Conservation (phyloP, 2,329 filamentous ascomycete genomes). For the Xylaria sp. region DNA sequence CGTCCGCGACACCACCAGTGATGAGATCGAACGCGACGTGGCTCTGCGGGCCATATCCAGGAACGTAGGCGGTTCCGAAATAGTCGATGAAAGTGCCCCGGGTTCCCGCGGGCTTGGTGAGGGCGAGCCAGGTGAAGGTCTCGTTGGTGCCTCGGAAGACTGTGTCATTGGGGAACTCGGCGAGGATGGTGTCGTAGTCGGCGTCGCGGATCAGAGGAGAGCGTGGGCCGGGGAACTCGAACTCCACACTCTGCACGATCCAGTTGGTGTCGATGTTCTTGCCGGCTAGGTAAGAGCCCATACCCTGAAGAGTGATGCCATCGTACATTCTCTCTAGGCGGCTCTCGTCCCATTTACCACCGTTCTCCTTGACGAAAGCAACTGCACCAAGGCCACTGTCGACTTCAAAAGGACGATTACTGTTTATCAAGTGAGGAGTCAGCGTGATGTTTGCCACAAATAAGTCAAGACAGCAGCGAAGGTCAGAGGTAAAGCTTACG, state of each 20-base stretch:
- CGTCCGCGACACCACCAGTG: background rate
- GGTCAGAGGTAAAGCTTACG: background rate
- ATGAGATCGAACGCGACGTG: slow-evolving; percentile 9
- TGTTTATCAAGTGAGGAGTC: slow-evolving; percentile 5
- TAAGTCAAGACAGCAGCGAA: background rate
- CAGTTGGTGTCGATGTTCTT: slow-evolving; percentile 35
- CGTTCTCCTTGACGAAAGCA: slow-evolving; percentile 26
- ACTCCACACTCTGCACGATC: slow-evolving; percentile 32
- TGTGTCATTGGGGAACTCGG: slow-evolving; percentile 35
- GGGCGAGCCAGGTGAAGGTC: slow-evolving; percentile 37
- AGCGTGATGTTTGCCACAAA: background rate
- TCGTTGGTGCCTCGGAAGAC: slow-evolving; percentile 38
- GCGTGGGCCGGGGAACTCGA: slow-evolving; percentile 37
- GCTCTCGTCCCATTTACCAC: slow-evolving; percentile 10
- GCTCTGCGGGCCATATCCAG: slow-evolving; percentile 16
- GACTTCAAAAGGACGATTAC: slow-evolving; percentile 29
- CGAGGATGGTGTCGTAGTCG: slow-evolving; percentile 32
- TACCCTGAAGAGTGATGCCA: slow-evolving; percentile 33
- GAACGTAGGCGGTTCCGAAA: slow-evolving; percentile 24
- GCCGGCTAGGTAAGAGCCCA: slow-evolving; percentile 19
- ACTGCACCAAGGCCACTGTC: slow-evolving; percentile 33
- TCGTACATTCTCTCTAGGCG: slow-evolving; percentile 32
- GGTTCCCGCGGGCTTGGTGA: slow-evolving; percentile 32
- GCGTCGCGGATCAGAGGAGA: slow-evolving; percentile 23
- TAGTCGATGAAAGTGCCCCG: slow-evolving; percentile 32